Evolutionary conservation across 305 asterid species (phyloP).

Genomic region (Nicotiana rustica): DNA sequence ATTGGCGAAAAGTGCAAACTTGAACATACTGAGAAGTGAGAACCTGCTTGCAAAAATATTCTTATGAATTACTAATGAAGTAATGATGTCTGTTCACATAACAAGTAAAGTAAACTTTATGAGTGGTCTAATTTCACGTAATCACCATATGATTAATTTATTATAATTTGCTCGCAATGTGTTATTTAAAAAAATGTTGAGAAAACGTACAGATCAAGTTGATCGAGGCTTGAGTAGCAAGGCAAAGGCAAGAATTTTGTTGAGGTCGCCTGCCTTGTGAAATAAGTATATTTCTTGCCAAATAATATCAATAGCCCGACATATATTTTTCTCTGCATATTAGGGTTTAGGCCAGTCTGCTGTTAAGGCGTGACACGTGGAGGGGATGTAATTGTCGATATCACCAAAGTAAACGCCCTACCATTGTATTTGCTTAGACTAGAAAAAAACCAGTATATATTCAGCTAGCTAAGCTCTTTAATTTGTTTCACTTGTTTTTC

Average conservation of each 20-base stretch:
- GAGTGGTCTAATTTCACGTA: not conserved
- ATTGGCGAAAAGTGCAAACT: not conserved
- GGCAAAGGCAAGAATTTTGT: slow-evolving; percentile 18
- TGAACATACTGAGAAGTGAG: not conserved
- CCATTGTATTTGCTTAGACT: not conserved
- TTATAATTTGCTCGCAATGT: not conserved
- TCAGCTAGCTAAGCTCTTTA: not conserved
- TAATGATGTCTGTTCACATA: no score
- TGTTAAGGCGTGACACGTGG: not conserved
- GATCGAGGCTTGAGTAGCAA: slow-evolving; percentile 6
- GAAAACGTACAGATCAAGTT: not conserved
- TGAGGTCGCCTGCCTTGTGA: not conserved
- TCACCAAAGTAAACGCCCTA: slow-evolving; percentile 27
- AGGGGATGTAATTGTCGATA: not conserved
- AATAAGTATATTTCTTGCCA: not conserved
- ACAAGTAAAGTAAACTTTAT: not conserved
- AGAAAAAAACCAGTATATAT: not conserved
- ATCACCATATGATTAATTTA: not conserved
- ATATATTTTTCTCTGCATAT: not conserved
- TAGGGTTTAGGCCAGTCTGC: not conserved
- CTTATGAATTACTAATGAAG: not conserved
- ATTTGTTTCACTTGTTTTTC: not conserved
- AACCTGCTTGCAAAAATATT: not conserved
- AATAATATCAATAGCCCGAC: not conserved
- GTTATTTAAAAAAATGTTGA: no score